Conservation (phyloP, 1,284 basidiomycete genomes). For the Puccinia hordei region DNA sequence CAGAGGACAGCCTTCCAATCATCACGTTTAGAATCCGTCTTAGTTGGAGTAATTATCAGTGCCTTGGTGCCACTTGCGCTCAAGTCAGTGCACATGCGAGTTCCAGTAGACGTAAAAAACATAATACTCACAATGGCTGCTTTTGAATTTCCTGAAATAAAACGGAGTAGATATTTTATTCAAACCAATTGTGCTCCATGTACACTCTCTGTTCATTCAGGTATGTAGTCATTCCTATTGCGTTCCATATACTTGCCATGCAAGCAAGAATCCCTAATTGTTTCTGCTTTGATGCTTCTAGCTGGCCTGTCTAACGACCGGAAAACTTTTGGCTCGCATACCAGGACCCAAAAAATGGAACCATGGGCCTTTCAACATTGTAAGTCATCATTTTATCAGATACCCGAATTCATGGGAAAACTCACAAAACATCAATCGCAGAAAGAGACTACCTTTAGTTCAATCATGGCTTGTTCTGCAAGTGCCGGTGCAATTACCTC, state of each 20-base stretch:
- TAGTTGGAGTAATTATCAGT: slow-evolving; percentile 23
- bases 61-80: slow-evolving; percentile 41
- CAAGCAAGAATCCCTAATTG: not conserved
- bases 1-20: slow-evolving; percentile 4
- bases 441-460: slow-evolving; percentile 47
- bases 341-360: slow-evolving; percentile 46
- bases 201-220: slow-evolving; percentile 48
- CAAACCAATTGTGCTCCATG: slow-evolving; percentile 41
- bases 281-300: not conserved
- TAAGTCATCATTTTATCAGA: not conserved
- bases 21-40: slow-evolving; percentile 44
- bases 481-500: slow-evolving; percentile 30
- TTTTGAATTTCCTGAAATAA: not conserved
- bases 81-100: slow-evolving; percentile 19
- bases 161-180: slow-evolving; percentile 44
- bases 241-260: too few species aligned
- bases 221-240: slow-evolving; percentile 9
- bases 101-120: not conserved
- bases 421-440: not conserved
- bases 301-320: slow-evolving; percentile 42
- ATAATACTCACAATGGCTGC: not conserved
- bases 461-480: slow-evolving; percentile 40
- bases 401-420: not conserved
- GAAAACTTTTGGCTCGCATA: slow-evolving; percentile 28
- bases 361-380: slow-evolving; percentile 42